Evolutionary conservation across 768 basidiomycete species (phyloP), one percentile per base, ranked within the genome.

Genomic region (Mycena chlorophos): DNA sequence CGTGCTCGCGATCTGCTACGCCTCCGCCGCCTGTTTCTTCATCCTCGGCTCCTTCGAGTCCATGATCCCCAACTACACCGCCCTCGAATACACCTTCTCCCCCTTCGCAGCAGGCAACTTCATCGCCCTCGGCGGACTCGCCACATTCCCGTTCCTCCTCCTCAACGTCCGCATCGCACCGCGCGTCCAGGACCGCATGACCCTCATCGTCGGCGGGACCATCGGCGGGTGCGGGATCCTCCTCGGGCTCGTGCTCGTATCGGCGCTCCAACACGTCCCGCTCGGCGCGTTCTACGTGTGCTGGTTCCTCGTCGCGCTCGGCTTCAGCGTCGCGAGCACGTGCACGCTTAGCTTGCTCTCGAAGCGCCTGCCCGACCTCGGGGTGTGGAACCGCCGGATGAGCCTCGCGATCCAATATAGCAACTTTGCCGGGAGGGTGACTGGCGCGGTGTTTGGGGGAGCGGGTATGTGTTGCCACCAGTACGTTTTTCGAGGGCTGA

Each of bases 1-100:
- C 54, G 73, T 81, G 20, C 60, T 75, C 37, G 84, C 80, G 64
- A 86, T 88, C 82, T 87, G 84, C 66, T 88, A 84, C 80, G 84
- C 81, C 63, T 77, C 84, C 43, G 85, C 85, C 81, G 76, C 82
- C 19, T 85, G 79, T 68, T 88, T 87, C 73, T 85, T 87, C 70
- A 75, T 87, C 64, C 80, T 88, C 54, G 85, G 83, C 6, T 78
- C 80, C 13, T 87, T 84, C 85, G 86, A 88, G 67, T 74, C 82
- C 46, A 86, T 86, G 67, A 79, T 87, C 49, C 86, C 85, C 31
- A 78, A 87, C 53, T 87, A 80, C 65, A 77, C 80, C 20, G 76
- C 78, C 45, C 64, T 61, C 20, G 66, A 63, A 25, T 19, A 10
- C 12, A 25, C 45, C 12, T 79, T 86, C 64, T 77, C 80, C 14